Evolutionary conservation across 768 basidiomycete genomes (phyloP).

Genomic region (Naganishia vaughanmartiniae): DNA sequence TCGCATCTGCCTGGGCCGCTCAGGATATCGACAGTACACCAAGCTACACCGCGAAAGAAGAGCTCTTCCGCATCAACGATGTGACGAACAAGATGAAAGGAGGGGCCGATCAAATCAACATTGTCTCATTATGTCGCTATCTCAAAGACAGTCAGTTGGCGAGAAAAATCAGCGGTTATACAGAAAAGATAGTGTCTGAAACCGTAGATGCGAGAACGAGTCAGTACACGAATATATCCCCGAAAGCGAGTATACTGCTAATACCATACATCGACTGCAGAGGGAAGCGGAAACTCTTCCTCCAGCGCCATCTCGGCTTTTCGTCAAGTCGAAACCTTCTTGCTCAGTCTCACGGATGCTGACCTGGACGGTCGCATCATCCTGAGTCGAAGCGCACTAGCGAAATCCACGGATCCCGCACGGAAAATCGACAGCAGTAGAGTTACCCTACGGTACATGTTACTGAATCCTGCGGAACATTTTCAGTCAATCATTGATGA

Average conservation of each 20-base stretch:
- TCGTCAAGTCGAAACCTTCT: constrained; percentile 74
- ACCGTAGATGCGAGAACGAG: constrained; percentile 52
- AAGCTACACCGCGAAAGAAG: constrained; percentile 47
- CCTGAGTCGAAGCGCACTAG: constrained; percentile 47
- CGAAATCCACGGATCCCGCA: neutral
- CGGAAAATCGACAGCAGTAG: neutral
- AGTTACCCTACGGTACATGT: constrained; percentile 82
- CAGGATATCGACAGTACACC: neutral
- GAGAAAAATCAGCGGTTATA: constrained; percentile 70
- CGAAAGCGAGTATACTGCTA: neutral
- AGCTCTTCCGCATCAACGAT: constrained; percentile 68
- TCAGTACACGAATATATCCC: constrained; percentile 33
- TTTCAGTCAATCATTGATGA: constrained; percentile 79
- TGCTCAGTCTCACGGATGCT: constrained; percentile 71
- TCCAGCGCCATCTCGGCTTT: constrained; percentile 63
- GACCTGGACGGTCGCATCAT: constrained; percentile 78
- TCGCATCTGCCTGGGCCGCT: constrained; percentile 11
- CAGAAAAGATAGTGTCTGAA: constrained; percentile 60
- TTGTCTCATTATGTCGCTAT: constrained; percentile 78
- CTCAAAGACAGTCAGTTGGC: constrained; percentile 73
- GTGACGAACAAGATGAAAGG: constrained; percentile 68
- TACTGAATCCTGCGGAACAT: constrained; percentile 82
- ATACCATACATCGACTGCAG: neutral
- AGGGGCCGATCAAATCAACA: constrained; percentile 68
- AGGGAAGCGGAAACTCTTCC: neutral